phyloP scores from a whole-genome alignment of 2,329 filamentous ascomycete genomes.

The Coniochaeta hoffmannii region DNA sequence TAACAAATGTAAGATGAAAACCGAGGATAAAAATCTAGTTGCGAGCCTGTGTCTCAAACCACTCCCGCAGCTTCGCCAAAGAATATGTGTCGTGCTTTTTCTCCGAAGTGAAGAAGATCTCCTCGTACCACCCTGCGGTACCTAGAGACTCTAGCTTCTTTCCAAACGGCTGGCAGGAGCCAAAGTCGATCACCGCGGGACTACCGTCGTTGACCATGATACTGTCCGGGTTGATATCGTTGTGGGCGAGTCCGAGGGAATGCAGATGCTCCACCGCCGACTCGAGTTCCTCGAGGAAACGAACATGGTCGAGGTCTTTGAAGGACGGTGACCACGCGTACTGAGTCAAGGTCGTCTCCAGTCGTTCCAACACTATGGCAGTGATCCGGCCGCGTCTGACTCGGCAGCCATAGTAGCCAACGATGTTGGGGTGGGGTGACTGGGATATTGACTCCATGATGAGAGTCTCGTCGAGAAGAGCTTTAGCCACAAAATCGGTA shows the following conservation, averaged over 20 bases:
- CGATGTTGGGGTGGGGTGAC: conserved; percentile 13
- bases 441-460: conserved; percentile 12
- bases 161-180: conserved; percentile 17
- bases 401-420: conserved; percentile 14
- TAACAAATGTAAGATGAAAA: no score
- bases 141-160: conserved; percentile 6
- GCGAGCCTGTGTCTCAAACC: no score
- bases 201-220: conserved; percentile 15
- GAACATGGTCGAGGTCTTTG: conserved; percentile 5
- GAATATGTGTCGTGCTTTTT: conserved; percentile 8
- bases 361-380: conserved; percentile 8
- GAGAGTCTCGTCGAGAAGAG: conserved; percentile 7
- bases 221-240: conserved; percentile 19
- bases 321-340: not conserved
- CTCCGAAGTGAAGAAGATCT: conserved; percentile 7
- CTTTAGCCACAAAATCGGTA: conserved; percentile 1
- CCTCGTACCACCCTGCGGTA: conserved; percentile 10
- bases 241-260: conserved; percentile 18
- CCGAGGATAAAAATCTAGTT: no score
- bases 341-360: conserved; percentile 2
- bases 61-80: conserved; percentile 7
- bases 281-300: conserved; percentile 12
- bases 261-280: conserved; percentile 17
- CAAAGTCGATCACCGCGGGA: conserved; percentile 20
- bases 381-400: conserved; percentile 10